A percentile compares a stretch with the other conserved stretches of the same genome.
Conservation (phyloP, 768 basidiomycete species). For the Chalciporus pseudorubinellus region DNA sequence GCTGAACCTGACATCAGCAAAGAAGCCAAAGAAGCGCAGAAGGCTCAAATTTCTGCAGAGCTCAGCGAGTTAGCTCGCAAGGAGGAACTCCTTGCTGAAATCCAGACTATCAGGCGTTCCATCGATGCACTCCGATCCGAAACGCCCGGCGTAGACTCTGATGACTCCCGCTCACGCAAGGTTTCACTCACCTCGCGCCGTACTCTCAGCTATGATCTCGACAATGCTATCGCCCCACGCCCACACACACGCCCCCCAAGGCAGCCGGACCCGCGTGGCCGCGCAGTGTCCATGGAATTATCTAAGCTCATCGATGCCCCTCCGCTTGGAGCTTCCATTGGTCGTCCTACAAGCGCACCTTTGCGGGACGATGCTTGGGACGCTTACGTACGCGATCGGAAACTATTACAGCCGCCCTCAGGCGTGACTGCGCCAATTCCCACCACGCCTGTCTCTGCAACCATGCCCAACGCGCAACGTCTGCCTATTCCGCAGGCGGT, state of each 20-base stretch:
- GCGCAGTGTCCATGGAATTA: slow-evolving; percentile 74
- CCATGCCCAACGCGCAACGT: slow-evolving; percentile 37
- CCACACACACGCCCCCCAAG: slow-evolving; percentile 71
- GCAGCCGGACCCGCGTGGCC: slow-evolving; percentile 61
- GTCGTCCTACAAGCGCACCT: slow-evolving; percentile 72
- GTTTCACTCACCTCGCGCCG: slow-evolving; percentile 66
- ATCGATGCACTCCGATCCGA: slow-evolving; percentile 75
- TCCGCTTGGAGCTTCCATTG: slow-evolving; percentile 51
- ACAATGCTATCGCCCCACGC: slow-evolving; percentile 45
- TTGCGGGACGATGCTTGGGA: slow-evolving; percentile 83
- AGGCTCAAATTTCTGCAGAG: slow-evolving; percentile 40
- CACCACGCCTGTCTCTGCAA: slow-evolving; percentile 46
- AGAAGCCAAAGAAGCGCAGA: slow-evolving; percentile 33
- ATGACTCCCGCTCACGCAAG: slow-evolving; percentile 60
- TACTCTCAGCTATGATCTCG: slow-evolving; percentile 67
- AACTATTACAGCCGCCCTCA: slow-evolving; percentile 78
- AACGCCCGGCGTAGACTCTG: slow-evolving; percentile 47
- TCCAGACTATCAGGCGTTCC: slow-evolving; percentile 74
- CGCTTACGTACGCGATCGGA: slow-evolving; percentile 78
- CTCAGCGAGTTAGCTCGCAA: slow-evolving; percentile 59
- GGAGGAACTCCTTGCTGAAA: slow-evolving; percentile 71
- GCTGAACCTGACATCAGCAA: slow-evolving; percentile 31
- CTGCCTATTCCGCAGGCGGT: slow-evolving; percentile 69
- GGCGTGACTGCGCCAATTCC: slow-evolving; percentile 78
- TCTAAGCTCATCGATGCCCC: slow-evolving; percentile 44